Percentiles rank a stretch among this genome's conserved stretches.
Evolutionary conservation across 1,139 yeast species (phyloP).

Genomic region (Protomyces macrosporus): DNA sequence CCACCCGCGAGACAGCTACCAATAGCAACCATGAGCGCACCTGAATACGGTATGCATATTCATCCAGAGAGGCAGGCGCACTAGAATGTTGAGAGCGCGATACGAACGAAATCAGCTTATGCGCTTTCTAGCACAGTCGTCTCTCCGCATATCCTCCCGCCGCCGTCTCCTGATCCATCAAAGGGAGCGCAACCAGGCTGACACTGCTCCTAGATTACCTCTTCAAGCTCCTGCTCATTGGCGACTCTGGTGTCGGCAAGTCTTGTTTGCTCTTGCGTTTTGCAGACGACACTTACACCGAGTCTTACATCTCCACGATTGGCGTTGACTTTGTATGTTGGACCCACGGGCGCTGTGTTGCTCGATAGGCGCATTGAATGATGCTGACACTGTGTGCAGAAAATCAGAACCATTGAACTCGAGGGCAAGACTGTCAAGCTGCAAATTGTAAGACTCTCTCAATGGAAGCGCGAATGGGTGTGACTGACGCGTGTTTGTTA

Average conservation of each 20-base stretch:
- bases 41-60: background rate
- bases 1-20: background rate
- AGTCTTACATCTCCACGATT: conserved; percentile 93
- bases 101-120: no score
- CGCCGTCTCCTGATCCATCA: no score
- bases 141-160: no score
- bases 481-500: conserved; percentile 22
- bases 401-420: conserved; percentile 91
- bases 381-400: conserved; percentile 35
- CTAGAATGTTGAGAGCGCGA: no score
- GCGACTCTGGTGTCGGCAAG: conserved; percentile 98
- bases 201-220: conserved; percentile 55
- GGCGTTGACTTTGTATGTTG: conserved; percentile 74
- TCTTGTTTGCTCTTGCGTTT: conserved; percentile 90
- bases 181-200: no score
- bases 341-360: background rate
- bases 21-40: background rate
- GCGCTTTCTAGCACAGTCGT: no score
- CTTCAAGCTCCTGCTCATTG: conserved; percentile 67
- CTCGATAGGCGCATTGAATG: background rate
- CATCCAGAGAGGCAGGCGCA: no score
- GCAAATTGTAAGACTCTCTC: conserved; percentile 51
- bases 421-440: conserved; percentile 96
- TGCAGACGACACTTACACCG: conserved; percentile 96
- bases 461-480: background rate